Base-by-base conservation (phyloP, 1,139 yeast genomes). In the Saccharomyces uvarum region DNA sequence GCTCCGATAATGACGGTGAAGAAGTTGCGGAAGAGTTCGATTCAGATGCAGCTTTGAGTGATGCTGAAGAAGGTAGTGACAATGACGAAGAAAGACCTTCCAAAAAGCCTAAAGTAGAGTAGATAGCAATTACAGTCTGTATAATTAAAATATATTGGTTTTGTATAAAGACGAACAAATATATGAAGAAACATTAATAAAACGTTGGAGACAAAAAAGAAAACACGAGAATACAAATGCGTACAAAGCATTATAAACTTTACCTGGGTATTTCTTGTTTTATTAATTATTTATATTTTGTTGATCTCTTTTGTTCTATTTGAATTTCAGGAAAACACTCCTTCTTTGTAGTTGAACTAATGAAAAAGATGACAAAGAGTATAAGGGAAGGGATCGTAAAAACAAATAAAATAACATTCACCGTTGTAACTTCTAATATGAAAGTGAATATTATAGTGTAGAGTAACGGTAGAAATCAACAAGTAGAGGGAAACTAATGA, bases 21-120 rank as follows among this genome's bases (percentile, higher is more conserved):
- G 96, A 88, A 61, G 87, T 85, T 50, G 96, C 95, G 2, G 97
- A 88, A 71, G 97, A 89, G 69, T 89, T 78, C 63, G 95, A 89
- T 67, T 86, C 93, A 7, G 89, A 87, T 61, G 93, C 80, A 16
- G 77, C 72, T 29, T 71, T 70, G 29, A 76, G 74, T 47, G 77
- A 67, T 54, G 78, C 73, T 49, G 77, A 73, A 14, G 77, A 67
- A 11, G 76, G 70, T 4, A 75, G 64, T 50, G 81, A 74, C 54
- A 24, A 24, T 24, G 84, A 78, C 24, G 69, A 59, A 47, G 71
- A 60, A 29, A 67, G 69, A 57, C 70, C 72, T 21, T 50, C 68
- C 11, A 72, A 70, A 61, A 73, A 72, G 57, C 56, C 67, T n/a
- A 67, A 65, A 53, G 58, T 61, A 19, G 70, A 68, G 41, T 64